Evolutionary conservation across 164 flowering plant genomes (phyloP).

Genomic region (Liriodendron chinense): DNA sequence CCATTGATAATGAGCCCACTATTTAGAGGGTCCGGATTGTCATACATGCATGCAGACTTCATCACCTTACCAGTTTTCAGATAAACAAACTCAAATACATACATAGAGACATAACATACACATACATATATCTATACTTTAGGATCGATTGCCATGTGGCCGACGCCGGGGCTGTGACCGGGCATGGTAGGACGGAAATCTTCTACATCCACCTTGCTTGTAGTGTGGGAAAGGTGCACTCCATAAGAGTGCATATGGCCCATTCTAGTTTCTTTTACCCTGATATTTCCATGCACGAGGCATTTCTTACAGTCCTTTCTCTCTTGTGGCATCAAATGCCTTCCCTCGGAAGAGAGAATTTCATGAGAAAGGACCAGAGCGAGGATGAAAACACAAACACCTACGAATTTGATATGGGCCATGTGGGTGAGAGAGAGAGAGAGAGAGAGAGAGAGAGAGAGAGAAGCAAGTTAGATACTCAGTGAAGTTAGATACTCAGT

Average conservation of each 20-base stretch:
- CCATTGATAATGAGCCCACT: no score
- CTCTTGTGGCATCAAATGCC: background rate
- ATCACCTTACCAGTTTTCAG: no score
- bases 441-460: background rate
- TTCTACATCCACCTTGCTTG: background rate
- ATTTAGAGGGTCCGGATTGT: no score
- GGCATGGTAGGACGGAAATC: background rate
- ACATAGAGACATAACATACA: no score
- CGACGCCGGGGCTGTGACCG: background rate
- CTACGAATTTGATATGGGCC: background rate
- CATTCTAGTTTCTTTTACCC: background rate
- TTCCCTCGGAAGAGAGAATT: background rate
- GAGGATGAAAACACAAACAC: background rate
- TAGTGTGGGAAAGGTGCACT: background rate
- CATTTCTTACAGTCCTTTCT: background rate
- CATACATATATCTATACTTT: no score
- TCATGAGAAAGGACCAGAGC: background rate
- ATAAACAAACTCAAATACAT: no score
- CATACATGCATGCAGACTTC: no score
- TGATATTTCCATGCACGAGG: background rate
- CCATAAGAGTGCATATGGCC: background rate
- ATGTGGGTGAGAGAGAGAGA: background rate
- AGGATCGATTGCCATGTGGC: background rate
- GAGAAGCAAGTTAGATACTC: no score
- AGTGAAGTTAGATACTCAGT: background rate